These are phyloP conservation scores for Ballota nigra DNA, from an alignment of 257 asterid genomes.

Conservation along the genomic window DNA sequence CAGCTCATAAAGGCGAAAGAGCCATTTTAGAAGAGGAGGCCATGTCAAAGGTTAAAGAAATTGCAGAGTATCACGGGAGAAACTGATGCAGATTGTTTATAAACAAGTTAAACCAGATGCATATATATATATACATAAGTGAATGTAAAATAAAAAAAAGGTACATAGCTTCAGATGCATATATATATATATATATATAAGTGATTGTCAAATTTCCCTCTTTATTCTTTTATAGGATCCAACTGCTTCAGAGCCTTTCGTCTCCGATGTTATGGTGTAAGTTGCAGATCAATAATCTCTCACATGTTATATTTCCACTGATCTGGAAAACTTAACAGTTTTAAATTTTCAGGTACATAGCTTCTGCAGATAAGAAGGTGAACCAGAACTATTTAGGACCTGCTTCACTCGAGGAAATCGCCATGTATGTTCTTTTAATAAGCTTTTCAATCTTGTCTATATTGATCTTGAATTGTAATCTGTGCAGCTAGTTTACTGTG, in stretches of 20 bases:
- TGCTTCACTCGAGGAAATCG: slow-evolving; percentile 80
- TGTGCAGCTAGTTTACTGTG: too few species aligned
- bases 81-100: too few species aligned
- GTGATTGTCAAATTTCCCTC: neutral
- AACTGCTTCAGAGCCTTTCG: slow-evolving; percentile 47
- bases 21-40: too few species aligned
- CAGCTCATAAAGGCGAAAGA: too few species aligned
- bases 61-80: too few species aligned
- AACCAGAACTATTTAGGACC: slow-evolving; percentile 88
- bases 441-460: neutral
- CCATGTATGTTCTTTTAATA: slow-evolving; percentile 43
- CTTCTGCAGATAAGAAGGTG: slow-evolving; percentile 70
- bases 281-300: slow-evolving; percentile 26
- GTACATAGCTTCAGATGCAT: too few species aligned
- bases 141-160: too few species aligned
- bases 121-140: too few species aligned
- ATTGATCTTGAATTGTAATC: neutral
- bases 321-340: slow-evolving; percentile 11
- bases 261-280: slow-evolving; percentile 82
- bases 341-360: slow-evolving; percentile 59
- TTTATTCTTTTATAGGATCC: slow-evolving; percentile 47
- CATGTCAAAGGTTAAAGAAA: too few species aligned
- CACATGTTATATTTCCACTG: slow-evolving; percentile 3
- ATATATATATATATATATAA: too few species aligned
- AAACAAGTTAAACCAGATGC: too few species aligned